These are phyloP conservation scores for Irpex sp. DNA, from an alignment of 1,284 basidiomycete genomes.

Conservation along the genomic window DNA sequence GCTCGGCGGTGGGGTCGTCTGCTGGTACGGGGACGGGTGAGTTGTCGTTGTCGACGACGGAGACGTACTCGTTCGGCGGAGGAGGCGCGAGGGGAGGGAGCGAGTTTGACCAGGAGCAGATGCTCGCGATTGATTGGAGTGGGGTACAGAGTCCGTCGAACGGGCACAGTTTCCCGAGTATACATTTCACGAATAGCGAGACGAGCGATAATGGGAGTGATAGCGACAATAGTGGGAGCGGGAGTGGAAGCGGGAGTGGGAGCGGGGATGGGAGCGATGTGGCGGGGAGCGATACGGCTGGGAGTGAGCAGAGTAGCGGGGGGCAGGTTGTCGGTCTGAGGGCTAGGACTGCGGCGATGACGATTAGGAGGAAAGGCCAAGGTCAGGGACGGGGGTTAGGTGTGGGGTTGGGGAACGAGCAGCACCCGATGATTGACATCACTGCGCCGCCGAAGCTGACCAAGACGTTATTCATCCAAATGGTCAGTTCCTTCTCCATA, in stretches of 20 bases:
- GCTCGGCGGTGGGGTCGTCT: slow-evolving; percentile 38
- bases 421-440: neutral
- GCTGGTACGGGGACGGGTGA: slow-evolving; percentile 34
- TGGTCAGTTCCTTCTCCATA: slow-evolving; percentile 43
- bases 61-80: slow-evolving; percentile 25
- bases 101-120: slow-evolving; percentile 28
- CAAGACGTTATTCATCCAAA: slow-evolving; percentile 83
- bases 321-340: too few relatives aligned
- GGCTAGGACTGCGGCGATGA: too few relatives aligned
- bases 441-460: slow-evolving; percentile 35
- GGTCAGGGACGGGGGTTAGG: too few relatives aligned
- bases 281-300: too few relatives aligned
- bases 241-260: slow-evolving; percentile 1
- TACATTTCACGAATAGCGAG: slow-evolving; percentile 59
- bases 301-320: too few relatives aligned
- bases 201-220: slow-evolving; percentile 32
- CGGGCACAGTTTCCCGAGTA: slow-evolving; percentile 69
- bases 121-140: slow-evolving; percentile 53
- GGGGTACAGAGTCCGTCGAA: slow-evolving; percentile 25
- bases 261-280: neutral
- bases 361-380: too few relatives aligned
- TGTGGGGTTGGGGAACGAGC: too few relatives aligned
- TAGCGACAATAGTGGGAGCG: neutral
- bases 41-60: slow-evolving; percentile 24
- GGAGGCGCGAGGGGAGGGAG: neutral